phyloP scores from a whole-genome alignment of 192 early-diverging fungal species.

The Pilobolus umbonatus region DNA sequence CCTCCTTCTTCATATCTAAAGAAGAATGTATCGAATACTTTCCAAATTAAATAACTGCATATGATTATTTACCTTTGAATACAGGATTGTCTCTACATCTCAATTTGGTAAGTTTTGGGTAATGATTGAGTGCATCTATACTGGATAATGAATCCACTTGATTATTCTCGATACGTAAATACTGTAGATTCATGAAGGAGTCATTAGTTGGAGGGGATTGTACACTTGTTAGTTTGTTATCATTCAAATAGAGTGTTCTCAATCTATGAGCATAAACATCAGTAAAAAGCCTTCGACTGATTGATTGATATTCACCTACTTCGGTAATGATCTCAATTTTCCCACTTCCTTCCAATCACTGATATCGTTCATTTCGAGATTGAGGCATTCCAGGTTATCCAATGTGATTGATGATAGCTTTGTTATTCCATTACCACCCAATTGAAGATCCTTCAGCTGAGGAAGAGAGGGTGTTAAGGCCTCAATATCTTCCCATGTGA shows the following conservation, averaged over 20 bases:
- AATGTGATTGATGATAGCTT: constrained; percentile 22
- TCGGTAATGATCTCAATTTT: constrained; percentile 36
- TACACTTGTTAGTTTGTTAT: constrained; percentile 27
- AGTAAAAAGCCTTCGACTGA: not conserved
- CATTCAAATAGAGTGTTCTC: constrained; percentile 32
- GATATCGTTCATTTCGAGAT: constrained; percentile 46
- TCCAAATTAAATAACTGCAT: not conserved
- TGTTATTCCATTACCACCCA: constrained; percentile 38
- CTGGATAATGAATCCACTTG: constrained; percentile 38
- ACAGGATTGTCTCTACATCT: constrained; percentile 45
- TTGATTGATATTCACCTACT: constrained; percentile 28
- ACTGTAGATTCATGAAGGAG: constrained; percentile 30
- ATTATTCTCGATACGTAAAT: constrained; percentile 45
- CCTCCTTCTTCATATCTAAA: constrained; percentile 27
- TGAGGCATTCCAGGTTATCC: constrained; percentile 44
- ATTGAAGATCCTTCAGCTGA: constrained; percentile 45
- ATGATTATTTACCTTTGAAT: constrained; percentile 23
- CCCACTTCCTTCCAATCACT: constrained; percentile 40
- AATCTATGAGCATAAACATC: constrained; percentile 28
- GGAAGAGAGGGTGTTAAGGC: constrained; percentile 36
- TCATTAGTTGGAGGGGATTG: not conserved
- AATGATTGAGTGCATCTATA: constrained; percentile 39
- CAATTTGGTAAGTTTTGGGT: constrained; percentile 32
- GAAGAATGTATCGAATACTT: not conserved
- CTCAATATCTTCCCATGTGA: constrained; percentile 35